Percentiles rank a stretch among this genome's conserved stretches.
These are phyloP conservation scores for Fusarium albidum DNA, from an alignment of 2,329 filamentous ascomycete genomes.

Conservation along the genomic window DNA sequence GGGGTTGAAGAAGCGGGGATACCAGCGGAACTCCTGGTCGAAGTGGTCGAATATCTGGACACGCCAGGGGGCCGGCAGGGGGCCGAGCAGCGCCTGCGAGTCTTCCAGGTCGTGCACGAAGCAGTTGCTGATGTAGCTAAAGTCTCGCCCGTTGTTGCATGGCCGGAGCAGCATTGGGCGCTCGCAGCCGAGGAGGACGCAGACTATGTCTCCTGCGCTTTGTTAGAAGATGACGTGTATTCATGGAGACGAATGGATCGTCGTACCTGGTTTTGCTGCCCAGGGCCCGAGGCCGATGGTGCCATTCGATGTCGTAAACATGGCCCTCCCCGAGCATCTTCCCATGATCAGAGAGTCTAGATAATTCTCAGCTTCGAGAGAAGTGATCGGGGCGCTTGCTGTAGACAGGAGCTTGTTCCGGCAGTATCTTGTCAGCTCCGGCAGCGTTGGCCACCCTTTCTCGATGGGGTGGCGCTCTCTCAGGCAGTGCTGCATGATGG, in stretches of 20 bases:
- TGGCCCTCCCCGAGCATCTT: background rate
- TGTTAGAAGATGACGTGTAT: background rate
- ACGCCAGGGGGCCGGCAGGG: conserved; percentile 1
- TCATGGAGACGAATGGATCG: too few species aligned
- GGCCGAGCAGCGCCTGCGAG: conserved; percentile 1
- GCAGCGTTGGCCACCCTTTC: conserved; percentile 5
- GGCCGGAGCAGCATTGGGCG: background rate
- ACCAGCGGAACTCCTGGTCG: background rate
- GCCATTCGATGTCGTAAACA: background rate
- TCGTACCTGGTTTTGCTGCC: background rate
- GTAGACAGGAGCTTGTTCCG: background rate
- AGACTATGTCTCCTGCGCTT: conserved; percentile 5
- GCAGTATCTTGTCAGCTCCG: background rate
- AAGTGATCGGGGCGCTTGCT: background rate
- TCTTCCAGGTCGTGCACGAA: conserved; percentile 8
- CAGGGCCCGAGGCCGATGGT: background rate
- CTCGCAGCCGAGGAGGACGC: conserved; percentile 8
- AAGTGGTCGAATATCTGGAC: conserved; percentile 5
- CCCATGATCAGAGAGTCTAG: background rate
- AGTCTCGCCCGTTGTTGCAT: background rate
- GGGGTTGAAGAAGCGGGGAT: conserved; percentile 3
- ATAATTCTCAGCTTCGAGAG: background rate
- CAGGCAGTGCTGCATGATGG: background rate
- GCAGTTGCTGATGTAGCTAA: background rate
- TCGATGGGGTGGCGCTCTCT: conserved; percentile 1